Evolutionary conservation across 441 rosid species (phyloP), one percentile per base, ranked within the genome.

Genomic region (Corymbia citriodora): DNA sequence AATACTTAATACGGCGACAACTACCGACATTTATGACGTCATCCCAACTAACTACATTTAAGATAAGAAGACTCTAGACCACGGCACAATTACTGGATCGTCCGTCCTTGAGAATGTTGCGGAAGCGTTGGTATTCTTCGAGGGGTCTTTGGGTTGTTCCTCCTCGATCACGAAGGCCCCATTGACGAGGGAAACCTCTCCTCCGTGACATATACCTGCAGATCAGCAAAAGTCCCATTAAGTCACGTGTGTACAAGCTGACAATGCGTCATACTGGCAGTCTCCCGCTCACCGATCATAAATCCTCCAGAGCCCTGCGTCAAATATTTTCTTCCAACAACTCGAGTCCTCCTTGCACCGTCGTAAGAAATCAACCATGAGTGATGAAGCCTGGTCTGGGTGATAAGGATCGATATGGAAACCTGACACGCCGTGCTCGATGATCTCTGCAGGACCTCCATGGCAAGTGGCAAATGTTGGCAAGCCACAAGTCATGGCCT

Each of bases 401-500:
- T 97, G 97, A 90, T 98, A 97, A 13, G 99, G 99, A 93, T 98
- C 97, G 40, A 98, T 95, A 90, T 98, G 99, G 91, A 95, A 98
- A 82, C 99, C 99, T 3, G 99, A 96, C 14, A 92, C 40, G 33
- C 98, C 98, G 17, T 97, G 90, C 92, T 94, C 97, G 27, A 98
- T 97, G 88, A 98, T 96, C 95, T 98, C 99, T 11, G 99, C 97
- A 3, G 99, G 99, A 87, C 99, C 99, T 89, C 99, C 99, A 79
- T 97, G 98, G 90, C 95, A 92, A 79, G 99, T 97, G 89, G 99
- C 99, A 68, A 98, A 95, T 74, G 98, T 97, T 45, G 99, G 99
- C 88, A 98, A 98, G 59, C 97, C 99, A 88, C 96, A 96, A 83
- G 98, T 97, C 99, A 98, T 98, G 91, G 99, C 98, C 93, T 98